Evolutionary conservation across 2,329 filamentous ascomycete genomes (phyloP).

Genomic region (Thelonectria rubi): DNA sequence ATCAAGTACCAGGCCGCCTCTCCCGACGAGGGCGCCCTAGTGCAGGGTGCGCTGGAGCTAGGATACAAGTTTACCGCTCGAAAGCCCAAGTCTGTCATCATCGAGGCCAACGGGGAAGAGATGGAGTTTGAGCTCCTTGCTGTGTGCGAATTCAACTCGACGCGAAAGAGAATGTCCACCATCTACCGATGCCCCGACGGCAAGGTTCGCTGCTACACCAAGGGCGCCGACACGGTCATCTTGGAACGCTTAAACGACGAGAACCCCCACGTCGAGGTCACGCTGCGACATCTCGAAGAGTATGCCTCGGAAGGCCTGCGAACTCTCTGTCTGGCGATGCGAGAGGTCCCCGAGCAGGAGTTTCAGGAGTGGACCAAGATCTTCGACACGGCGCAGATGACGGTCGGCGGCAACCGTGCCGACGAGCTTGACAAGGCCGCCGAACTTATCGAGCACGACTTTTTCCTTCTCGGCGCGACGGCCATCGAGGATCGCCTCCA

Average conservation of each 20-base stretch:
- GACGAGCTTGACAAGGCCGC: conserved; percentile 97
- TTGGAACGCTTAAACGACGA: conserved; percentile 85
- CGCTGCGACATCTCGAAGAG: conserved; percentile 94
- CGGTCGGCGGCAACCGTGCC: conserved; percentile 88
- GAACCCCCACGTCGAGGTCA: conserved; percentile 89
- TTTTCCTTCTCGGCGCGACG: conserved; percentile 91
- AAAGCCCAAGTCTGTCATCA: conserved; percentile 88
- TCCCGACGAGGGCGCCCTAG: conserved; percentile 95
- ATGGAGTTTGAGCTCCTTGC: conserved; percentile 90
- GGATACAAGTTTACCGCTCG: conserved; percentile 92
- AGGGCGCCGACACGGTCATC: conserved; percentile 97
- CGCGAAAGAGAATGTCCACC: conserved; percentile 93
- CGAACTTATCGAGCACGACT: conserved; percentile 92
- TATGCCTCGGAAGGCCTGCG: conserved; percentile 96
- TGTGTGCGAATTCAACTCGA: conserved; percentile 98
- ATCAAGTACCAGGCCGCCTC: conserved; percentile 99
- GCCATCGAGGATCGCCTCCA: conserved; percentile 97
- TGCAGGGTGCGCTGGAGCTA: conserved; percentile 85
- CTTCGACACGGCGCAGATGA: conserved; percentile 88
- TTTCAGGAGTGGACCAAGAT: conserved; percentile 87
- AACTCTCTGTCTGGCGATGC: conserved; percentile 93
- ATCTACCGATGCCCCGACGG: conserved; percentile 97
- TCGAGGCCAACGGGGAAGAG: conserved; percentile 76
- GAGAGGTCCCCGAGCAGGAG: conserved; percentile 89
- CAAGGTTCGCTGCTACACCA: conserved; percentile 92